Conservation (phyloP, 371 early-diverging fungal species). For the Lichtheimia corymbifera region DNA sequence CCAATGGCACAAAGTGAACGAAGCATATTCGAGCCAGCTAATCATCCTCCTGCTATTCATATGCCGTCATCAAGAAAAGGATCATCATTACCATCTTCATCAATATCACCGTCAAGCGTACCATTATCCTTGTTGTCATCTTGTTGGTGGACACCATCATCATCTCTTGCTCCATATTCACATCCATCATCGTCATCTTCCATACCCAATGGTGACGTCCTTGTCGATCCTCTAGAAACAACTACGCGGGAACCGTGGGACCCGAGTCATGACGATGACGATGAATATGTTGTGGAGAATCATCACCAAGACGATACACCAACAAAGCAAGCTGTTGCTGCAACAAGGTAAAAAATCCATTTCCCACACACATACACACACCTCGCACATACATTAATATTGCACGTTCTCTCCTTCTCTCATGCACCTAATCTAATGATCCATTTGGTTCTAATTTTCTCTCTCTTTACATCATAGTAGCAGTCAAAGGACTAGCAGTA, state of each 20-base stretch:
- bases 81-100: background rate
- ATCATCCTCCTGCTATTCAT: background rate
- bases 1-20: constrained; percentile 11
- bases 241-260: constrained; percentile 1
- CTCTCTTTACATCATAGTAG: too few species aligned
- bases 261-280: constrained; percentile 3
- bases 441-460: too few species aligned
- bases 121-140: too few species aligned
- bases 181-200: background rate
- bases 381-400: background rate
- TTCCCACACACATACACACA: background rate
- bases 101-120: background rate
- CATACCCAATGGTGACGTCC: background rate
- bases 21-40: constrained; percentile 2
- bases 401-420: too few species aligned
- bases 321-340: background rate
- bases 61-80: constrained; percentile 2
- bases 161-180: background rate
- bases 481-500: background rate
- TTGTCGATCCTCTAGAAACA: background rate
- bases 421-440: too few species aligned
- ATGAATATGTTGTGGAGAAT: background rate
- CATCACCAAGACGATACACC: background rate
- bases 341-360: constrained; percentile 2
- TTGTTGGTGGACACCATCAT: too few species aligned